phyloP scores from a whole-genome alignment of 345 rosid genomes.

The Brassica nigra region DNA sequence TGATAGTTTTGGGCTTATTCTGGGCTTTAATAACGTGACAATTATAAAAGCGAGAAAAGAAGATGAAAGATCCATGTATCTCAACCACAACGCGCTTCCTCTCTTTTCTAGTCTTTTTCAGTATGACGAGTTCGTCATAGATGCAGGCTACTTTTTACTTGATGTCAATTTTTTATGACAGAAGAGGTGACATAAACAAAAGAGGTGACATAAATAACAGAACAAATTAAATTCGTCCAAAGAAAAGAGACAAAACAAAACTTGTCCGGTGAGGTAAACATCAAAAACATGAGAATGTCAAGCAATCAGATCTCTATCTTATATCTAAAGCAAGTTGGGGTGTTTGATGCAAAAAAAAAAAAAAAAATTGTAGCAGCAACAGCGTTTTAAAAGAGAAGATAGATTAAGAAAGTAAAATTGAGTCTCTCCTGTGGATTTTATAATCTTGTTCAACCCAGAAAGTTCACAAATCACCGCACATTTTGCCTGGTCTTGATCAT shows the following conservation, averaged over 20 bases:
- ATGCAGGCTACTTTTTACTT: background rate
- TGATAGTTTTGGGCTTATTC: background rate
- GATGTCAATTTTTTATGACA: background rate
- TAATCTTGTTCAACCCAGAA: background rate
- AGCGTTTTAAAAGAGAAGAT: background rate
- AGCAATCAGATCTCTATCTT: conserved; percentile 28
- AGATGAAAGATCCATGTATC: no score
- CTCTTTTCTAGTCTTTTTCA: background rate
- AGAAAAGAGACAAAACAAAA: conserved; percentile 7
- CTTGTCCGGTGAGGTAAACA: conserved; percentile 17
- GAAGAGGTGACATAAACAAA: background rate
- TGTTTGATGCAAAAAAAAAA: background rate
- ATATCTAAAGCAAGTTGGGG: conserved; percentile 16
- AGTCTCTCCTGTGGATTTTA: conserved; percentile 29
- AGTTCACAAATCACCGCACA: conserved; percentile 51
- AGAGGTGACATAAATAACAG: background rate
- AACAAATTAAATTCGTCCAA: background rate
- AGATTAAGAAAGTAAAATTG: conserved; percentile 21
- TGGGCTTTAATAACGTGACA: background rate
- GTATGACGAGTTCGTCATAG: background rate
- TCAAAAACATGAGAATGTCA: conserved; percentile 17
- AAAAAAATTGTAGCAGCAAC: conserved; percentile 5
- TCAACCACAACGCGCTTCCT: no score
- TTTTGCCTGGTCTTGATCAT: conserved; percentile 92
- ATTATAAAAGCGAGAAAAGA: background rate